phyloP scores from a whole-genome alignment of 2,329 filamentous ascomycete species.

The Diplodia sapinea region DNA sequence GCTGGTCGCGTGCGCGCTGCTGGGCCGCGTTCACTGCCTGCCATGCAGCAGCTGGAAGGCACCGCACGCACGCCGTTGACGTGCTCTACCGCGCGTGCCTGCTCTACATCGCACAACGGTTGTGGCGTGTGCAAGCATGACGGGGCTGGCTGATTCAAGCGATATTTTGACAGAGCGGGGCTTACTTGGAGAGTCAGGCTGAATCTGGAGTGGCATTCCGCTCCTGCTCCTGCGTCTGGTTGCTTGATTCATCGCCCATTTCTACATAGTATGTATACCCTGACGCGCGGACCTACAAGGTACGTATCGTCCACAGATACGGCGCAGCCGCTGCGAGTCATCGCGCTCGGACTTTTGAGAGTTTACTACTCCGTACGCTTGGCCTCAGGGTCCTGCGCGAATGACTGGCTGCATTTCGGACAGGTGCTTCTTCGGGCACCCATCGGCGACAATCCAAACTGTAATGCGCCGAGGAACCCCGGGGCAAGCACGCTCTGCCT shows the following conservation, averaged over 20 bases:
- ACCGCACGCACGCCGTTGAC: constrained; percentile 3
- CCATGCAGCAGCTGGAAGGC: not conserved
- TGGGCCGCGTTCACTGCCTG: not conserved
- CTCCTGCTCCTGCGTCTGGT: not conserved
- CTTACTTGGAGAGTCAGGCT: not conserved
- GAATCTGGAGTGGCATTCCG: not conserved
- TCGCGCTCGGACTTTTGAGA: constrained; percentile 14
- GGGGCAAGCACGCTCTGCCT: not conserved
- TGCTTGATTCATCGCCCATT: not conserved
- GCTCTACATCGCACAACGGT: not conserved
- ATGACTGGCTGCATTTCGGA: constrained; percentile 19
- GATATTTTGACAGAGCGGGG: not conserved
- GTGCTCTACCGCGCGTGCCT: not conserved
- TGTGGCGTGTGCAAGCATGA: not conserved
- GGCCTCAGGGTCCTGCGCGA: constrained; percentile 12
- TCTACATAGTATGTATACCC: not conserved
- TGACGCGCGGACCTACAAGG: not conserved
- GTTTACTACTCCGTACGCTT: not conserved
- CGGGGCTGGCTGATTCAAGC: not conserved
- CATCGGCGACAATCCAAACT: constrained; percentile 14
- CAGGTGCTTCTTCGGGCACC: constrained; percentile 17
- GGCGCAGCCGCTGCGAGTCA: constrained; percentile 14
- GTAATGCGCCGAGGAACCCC: constrained; percentile 2
- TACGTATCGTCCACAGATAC: not conserved
- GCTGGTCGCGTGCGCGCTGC: not conserved